Percentiles rank a stretch among this genome's conserved stretches.
These are phyloP conservation scores for Phytophthora kernoviae DNA, from an alignment of 352 stramenopile genomes.

Conservation along the genomic window DNA sequence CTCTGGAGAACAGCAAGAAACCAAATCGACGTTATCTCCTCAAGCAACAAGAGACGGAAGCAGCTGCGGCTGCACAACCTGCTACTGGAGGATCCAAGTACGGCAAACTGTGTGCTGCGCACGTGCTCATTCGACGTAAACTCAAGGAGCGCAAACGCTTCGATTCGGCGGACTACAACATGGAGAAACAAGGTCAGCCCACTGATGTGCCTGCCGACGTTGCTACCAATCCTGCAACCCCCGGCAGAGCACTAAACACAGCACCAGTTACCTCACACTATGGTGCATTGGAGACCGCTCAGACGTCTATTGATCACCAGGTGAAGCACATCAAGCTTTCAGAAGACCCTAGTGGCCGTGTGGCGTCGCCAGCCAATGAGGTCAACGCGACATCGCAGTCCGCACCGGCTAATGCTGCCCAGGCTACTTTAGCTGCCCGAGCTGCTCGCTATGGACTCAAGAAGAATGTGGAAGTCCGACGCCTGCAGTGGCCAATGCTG, in stretches of 20 bases:
- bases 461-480: not conserved
- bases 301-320: slow-evolving; percentile 55
- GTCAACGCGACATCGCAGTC: not conserved
- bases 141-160: slow-evolving; percentile 85
- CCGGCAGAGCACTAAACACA: not conserved
- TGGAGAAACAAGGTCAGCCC: slow-evolving; percentile 58
- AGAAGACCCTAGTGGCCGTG: slow-evolving; percentile 34
- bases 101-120: slow-evolving; percentile 62
- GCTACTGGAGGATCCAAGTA: slow-evolving; percentile 45
- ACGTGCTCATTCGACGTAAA: slow-evolving; percentile 82
- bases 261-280: not conserved
- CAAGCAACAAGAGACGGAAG: slow-evolving; percentile 16
- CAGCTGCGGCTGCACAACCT: slow-evolving; percentile 4
- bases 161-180: slow-evolving; percentile 80
- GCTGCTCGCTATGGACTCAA: not conserved
- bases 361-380: slow-evolving; percentile 15
- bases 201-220: slow-evolving; percentile 32
- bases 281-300: slow-evolving; percentile 11
- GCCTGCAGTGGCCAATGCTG: slow-evolving; percentile 25
- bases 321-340: slow-evolving; percentile 86
- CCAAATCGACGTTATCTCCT: slow-evolving; percentile 39
- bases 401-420: slow-evolving; percentile 27
- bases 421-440: slow-evolving; percentile 19
- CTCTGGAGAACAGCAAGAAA: slow-evolving; percentile 36
- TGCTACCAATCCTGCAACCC: slow-evolving; percentile 5